A percentile compares a stretch with the other conserved stretches of the same genome.
Evolutionary conservation across 495 filamentous ascomycete genomes (phyloP).

Genomic region (Aspergillus kassunensis): DNA sequence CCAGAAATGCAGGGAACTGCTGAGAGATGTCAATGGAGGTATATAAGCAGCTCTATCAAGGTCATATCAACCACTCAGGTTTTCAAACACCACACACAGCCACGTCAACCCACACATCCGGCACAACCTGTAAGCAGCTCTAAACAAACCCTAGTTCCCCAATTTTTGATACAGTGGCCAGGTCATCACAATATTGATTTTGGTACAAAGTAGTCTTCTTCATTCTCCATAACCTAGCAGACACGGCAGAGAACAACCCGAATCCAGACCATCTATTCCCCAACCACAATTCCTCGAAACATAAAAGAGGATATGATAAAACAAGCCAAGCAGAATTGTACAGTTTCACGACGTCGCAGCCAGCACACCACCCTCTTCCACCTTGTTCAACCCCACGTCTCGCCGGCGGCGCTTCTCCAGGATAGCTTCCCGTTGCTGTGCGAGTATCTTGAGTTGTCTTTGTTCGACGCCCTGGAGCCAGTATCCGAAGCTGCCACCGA

Average conservation of each 20-base stretch:
- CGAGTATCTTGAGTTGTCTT: constrained; percentile 68
- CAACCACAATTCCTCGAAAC: background rate
- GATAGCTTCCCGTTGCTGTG: constrained; percentile 68
- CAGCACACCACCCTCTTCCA: constrained; percentile 37
- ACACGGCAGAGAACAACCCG: constrained; percentile 3
- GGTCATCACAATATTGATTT: too few relatives aligned
- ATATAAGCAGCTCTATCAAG: too few relatives aligned
- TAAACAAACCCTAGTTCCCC: too few relatives aligned
- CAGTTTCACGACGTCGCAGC: constrained; percentile 35
- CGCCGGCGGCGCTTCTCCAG: constrained; percentile 84
- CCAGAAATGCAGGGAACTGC: too few relatives aligned
- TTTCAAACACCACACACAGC: too few relatives aligned
- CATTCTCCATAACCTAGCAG: too few relatives aligned
- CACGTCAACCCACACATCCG: too few relatives aligned
- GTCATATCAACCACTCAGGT: too few relatives aligned
- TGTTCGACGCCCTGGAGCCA: constrained; percentile 86
- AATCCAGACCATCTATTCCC: background rate
- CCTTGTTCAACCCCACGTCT: constrained; percentile 49
- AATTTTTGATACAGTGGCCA: too few relatives aligned
- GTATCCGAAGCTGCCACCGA: constrained; percentile 91
- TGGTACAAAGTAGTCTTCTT: too few relatives aligned
- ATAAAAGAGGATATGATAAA: constrained; percentile 14
- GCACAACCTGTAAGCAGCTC: too few relatives aligned
- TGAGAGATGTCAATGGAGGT: too few relatives aligned
- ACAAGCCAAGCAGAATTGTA: constrained; percentile 27